Percentiles rank a stretch among this genome's conserved stretches.
phyloP scores from a whole-genome alignment of 129 eudicot species.

The Flaveria sonorensis region DNA sequence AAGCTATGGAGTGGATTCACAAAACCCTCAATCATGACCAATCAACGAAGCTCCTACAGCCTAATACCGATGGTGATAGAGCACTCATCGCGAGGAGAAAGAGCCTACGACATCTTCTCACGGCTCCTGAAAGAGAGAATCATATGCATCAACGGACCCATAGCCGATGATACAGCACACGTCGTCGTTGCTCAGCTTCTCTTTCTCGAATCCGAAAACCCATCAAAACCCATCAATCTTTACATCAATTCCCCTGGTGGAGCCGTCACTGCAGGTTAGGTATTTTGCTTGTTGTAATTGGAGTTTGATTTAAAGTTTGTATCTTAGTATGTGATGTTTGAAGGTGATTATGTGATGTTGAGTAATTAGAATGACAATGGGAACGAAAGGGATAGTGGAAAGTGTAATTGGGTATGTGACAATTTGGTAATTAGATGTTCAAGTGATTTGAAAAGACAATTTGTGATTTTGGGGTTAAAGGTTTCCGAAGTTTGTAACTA shows the following conservation, averaged over 20 bases:
- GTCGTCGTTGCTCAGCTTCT: constrained; percentile 94
- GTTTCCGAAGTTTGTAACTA: no score
- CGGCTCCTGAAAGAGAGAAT: constrained; percentile 81
- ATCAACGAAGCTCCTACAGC: constrained; percentile 49
- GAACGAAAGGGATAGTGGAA: no score
- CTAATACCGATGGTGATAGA: constrained; percentile 92
- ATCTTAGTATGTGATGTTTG: no score
- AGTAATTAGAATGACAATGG: no score
- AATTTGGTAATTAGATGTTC: background rate
- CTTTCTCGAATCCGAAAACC: constrained; percentile 91
- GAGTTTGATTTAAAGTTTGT: background rate
- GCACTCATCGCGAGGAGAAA: constrained; percentile 86
- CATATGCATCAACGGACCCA: constrained; percentile 84
- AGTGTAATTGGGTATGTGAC: no score
- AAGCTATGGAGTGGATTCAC: constrained; percentile 32
- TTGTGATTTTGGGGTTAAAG: background rate
- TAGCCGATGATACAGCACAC: constrained; percentile 79
- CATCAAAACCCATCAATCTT: constrained; percentile 85
- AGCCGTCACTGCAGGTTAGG: constrained; percentile 77
- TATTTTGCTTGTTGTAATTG: background rate
- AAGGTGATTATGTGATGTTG: no score
- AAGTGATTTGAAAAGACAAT: background rate
- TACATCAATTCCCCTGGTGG: constrained; percentile 96
- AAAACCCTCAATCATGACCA: constrained; percentile 11
- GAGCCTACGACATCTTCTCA: constrained; percentile 96